phyloP scores from a whole-genome alignment of 1,284 basidiomycete genomes.

The Termitomyces sp. region DNA sequence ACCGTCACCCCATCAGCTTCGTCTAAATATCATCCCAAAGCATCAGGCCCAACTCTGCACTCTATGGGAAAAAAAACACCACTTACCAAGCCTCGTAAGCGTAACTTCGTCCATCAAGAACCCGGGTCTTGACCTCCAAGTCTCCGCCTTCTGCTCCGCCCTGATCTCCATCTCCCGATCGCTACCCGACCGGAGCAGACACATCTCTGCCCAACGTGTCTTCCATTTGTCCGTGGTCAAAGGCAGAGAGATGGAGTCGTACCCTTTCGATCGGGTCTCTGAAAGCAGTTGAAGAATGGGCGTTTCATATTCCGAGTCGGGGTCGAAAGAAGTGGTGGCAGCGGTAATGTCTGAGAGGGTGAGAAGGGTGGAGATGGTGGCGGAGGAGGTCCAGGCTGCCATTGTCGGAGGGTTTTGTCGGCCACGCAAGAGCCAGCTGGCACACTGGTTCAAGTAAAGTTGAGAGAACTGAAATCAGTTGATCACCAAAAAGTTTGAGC shows the following conservation, averaged over 20 bases:
- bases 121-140: conserved; percentile 80
- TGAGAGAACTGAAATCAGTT: background rate
- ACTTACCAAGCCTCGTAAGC: conserved; percentile 75
- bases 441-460: too few relatives aligned
- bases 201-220: conserved; percentile 86
- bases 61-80: background rate
- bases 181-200: conserved; percentile 55
- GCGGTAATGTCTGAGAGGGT: conserved; percentile 28
- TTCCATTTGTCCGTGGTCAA: conserved; percentile 87
- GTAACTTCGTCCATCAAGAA: conserved; percentile 87
- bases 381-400: conserved; percentile 32
- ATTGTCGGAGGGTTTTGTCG: conserved; percentile 9
- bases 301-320: conserved; percentile 27
- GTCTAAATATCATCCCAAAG: conserved; percentile 41
- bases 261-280: conserved; percentile 53
- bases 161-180: conserved; percentile 47
- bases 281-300: conserved; percentile 47
- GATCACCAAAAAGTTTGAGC: conserved; percentile 15
- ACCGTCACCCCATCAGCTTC: conserved; percentile 79
- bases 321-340: conserved; percentile 14
- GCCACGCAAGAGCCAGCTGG: background rate
- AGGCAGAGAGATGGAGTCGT: conserved; percentile 72
- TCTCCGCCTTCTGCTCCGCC: conserved; percentile 75
- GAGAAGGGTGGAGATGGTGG: conserved; percentile 32
- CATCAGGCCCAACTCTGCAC: background rate